A percentile compares a stretch with the other conserved stretches of the same genome.
phyloP scores from a whole-genome alignment of 805 yeast species.

The Sungouiozyma intestinalis region DNA sequence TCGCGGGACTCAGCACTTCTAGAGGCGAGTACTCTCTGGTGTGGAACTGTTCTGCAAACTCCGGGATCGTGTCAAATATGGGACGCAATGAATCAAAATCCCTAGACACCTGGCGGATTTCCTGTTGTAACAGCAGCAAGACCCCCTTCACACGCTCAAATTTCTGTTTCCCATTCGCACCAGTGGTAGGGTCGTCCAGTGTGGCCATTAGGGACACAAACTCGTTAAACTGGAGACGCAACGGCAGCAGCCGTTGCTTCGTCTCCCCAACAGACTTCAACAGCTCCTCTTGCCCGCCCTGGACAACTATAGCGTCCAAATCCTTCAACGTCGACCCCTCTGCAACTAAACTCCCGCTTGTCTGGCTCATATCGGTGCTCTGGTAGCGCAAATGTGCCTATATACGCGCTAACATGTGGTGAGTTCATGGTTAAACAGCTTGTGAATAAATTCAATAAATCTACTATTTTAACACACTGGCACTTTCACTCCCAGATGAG shows the following conservation, averaged over 20 bases:
- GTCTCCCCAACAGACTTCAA: conserved; percentile 3
- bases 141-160: conserved; percentile 12
- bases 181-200: conserved; percentile 7
- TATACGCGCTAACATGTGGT: too few relatives aligned
- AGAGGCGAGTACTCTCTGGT: conserved; percentile 17
- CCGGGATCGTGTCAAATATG: conserved; percentile 18
- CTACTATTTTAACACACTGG: too few relatives aligned
- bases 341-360: background rate
- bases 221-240: conserved; percentile 18
- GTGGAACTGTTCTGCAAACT: conserved; percentile 13
- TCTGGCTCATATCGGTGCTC: background rate
- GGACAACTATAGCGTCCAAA: background rate
- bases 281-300: background rate
- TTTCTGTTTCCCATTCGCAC: conserved; percentile 11
- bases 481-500: too few relatives aligned
- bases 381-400: too few relatives aligned
- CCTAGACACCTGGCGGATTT: conserved; percentile 18
- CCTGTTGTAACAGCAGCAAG: conserved; percentile 13
- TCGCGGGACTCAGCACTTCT: conserved; percentile 12
- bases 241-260: conserved; percentile 8
- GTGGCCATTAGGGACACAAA: conserved; percentile 17
- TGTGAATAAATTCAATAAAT: too few relatives aligned
- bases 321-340: background rate
- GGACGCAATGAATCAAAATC: conserved; percentile 16
- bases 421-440: too few relatives aligned